Conservation (phyloP, 192 early-diverging fungal genomes). For the Podila verticillata region DNA sequence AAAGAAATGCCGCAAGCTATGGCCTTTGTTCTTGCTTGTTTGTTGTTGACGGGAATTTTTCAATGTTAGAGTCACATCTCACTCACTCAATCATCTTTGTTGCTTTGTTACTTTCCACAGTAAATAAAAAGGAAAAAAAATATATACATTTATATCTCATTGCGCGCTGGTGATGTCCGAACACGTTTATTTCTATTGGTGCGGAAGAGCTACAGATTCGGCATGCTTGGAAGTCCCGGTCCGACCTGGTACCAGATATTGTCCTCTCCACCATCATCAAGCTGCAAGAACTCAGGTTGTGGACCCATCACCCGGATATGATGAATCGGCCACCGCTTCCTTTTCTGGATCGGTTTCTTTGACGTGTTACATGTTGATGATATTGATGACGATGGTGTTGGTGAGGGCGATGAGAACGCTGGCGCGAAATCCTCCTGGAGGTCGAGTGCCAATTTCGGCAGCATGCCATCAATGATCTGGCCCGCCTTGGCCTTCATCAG, state of each 20-base stretch:
- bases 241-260: slow-evolving; percentile 36
- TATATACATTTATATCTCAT: too few relatives aligned
- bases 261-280: background rate
- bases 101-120: too few relatives aligned
- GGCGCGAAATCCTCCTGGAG: slow-evolving; percentile 23
- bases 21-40: too few relatives aligned
- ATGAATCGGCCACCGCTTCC: slow-evolving; percentile 26
- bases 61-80: too few relatives aligned
- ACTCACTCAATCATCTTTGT: too few relatives aligned
- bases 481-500: slow-evolving; percentile 22
- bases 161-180: background rate
- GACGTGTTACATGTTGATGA: background rate
- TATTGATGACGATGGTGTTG: background rate
- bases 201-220: background rate
- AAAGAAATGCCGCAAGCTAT: too few relatives aligned
- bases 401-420: background rate
- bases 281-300: background rate
- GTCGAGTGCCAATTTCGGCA: slow-evolving; percentile 21
- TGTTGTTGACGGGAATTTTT: too few relatives aligned
- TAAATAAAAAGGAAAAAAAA: too few relatives aligned
- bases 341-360: background rate
- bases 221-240: slow-evolving; percentile 15
- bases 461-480: slow-evolving; percentile 13
- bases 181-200: background rate
- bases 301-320: slow-evolving; percentile 31